Conservation (phyloP, 2,329 filamentous ascomycete species). For the Ampelomyces quisqualis region DNA sequence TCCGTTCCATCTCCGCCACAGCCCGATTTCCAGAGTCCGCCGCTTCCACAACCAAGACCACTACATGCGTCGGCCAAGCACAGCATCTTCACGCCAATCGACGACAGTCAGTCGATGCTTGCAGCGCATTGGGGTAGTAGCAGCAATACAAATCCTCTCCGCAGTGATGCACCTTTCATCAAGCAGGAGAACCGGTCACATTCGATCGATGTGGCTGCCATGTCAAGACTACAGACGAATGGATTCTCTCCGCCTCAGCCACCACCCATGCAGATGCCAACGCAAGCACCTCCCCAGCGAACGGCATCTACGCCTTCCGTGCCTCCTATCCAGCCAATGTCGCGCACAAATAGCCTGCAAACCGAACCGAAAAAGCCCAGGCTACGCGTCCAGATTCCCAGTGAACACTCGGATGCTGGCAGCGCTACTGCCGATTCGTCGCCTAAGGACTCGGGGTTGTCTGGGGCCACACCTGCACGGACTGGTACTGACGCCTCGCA, state of each 20-base stretch:
- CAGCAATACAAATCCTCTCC: conserved; percentile 47
- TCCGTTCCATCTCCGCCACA: conserved; percentile 53
- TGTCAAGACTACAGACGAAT: conserved; percentile 47
- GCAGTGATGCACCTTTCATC: conserved; percentile 47
- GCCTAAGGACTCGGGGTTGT: conserved; percentile 62
- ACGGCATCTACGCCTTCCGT: conserved; percentile 62
- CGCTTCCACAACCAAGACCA: conserved; percentile 65
- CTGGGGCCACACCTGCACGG: conserved; percentile 59
- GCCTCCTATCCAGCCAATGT: conserved; percentile 71
- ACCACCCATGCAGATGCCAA: conserved; percentile 34
- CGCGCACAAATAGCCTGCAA: conserved; percentile 69
- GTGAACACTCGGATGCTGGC: conserved; percentile 79
- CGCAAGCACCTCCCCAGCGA: conserved; percentile 48
- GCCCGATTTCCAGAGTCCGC: conserved; percentile 55
- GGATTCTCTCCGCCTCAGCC: conserved; percentile 58
- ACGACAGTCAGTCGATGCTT: conserved; percentile 84
- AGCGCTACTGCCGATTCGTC: conserved; percentile 71
- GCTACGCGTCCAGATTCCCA: conserved; percentile 92
- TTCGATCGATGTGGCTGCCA: conserved; percentile 63
- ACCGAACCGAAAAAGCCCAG: conserved; percentile 71
- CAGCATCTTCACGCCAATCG: conserved; percentile 96
- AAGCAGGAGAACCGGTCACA: conserved; percentile 57
- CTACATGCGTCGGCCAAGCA: conserved; percentile 66
- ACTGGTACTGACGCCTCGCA: conserved; percentile 57
- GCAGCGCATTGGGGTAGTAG: conserved; percentile 72